Percentiles rank a stretch among this genome's conserved stretches.
Conservation (phyloP, 2,329 filamentous ascomycete genomes). For the Exophiala lecanii-corni region DNA sequence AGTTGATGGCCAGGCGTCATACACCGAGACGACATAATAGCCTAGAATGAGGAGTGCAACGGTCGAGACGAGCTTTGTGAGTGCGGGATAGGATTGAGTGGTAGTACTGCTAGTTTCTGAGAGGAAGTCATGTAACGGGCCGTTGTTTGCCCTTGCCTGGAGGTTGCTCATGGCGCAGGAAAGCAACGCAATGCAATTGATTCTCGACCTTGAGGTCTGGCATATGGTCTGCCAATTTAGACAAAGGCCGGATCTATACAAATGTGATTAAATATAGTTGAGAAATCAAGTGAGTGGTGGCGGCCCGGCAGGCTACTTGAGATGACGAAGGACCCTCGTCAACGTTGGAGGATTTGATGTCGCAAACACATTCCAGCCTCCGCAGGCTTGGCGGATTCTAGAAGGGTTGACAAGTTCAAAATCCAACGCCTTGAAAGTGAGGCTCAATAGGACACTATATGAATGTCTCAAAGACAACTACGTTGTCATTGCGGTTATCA, state of each 20-base stretch:
- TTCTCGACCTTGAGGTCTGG: slow-evolving; percentile 4
- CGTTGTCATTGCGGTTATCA: too few relatives aligned
- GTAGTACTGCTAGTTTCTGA: slow-evolving; percentile 10
- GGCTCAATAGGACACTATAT: too few relatives aligned
- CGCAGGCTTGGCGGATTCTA: too few relatives aligned
- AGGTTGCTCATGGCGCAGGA: slow-evolving; percentile 24
- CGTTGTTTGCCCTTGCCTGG: slow-evolving; percentile 19
- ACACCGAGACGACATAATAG: slow-evolving; percentile 38
- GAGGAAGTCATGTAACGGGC: slow-evolving; percentile 12
- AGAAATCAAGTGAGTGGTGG: background rate
- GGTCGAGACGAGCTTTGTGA: slow-evolving; percentile 19
- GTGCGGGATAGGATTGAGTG: slow-evolving; percentile 6
- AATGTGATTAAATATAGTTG: too few relatives aligned
- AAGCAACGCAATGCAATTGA: slow-evolving; percentile 2
- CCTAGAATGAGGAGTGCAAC: slow-evolving; percentile 25
- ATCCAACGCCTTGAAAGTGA: too few relatives aligned
- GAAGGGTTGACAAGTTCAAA: too few relatives aligned
- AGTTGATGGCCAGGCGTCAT: slow-evolving; percentile 29
- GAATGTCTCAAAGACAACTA: too few relatives aligned
- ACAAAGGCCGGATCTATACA: too few relatives aligned
- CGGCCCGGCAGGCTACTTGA: background rate
- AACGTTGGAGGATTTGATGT: too few relatives aligned
- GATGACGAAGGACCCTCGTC: slow-evolving; percentile 9
- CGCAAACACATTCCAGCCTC: too few relatives aligned
- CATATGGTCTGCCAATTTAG: slow-evolving; percentile 9